These are phyloP conservation scores for Orychophragmus violaceus DNA, from an alignment of 345 rosid genomes.

Conservation along the genomic window DNA sequence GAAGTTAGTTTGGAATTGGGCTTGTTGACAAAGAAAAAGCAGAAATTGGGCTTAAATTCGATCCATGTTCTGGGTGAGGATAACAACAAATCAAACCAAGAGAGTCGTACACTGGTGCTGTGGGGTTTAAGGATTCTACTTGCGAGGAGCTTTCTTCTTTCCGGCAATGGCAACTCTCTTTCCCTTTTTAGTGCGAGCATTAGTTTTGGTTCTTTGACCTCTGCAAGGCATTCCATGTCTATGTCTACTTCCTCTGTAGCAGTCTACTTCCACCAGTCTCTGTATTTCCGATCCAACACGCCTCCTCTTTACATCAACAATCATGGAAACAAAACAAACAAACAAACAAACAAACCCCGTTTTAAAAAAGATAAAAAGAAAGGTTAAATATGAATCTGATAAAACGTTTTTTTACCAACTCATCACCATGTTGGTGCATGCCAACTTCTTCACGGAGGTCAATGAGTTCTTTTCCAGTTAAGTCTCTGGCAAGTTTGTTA, in stretches of 20 bases:
- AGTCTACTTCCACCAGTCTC: constrained; percentile 47
- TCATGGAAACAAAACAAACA: background rate
- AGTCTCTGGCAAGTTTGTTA: constrained; percentile 64
- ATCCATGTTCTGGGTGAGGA: background rate
- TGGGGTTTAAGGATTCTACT: too few species aligned
- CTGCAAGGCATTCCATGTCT: constrained; percentile 49
- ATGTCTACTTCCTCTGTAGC: constrained; percentile 55
- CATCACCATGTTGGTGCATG: constrained; percentile 53
- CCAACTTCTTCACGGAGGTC: constrained; percentile 64
- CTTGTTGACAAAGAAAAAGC: background rate
- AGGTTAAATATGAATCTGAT: background rate
- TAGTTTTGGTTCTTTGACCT: constrained; percentile 51
- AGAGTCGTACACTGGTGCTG: background rate
- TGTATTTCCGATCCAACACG: constrained; percentile 42
- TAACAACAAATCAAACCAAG: background rate
- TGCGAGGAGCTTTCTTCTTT: constrained; percentile 40
- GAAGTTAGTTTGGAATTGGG: background rate
- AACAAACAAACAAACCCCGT: background rate
- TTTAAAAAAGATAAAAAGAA: background rate
- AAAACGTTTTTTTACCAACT: constrained; percentile 38
- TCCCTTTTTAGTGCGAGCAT: constrained; percentile 49
- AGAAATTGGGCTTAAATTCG: background rate
- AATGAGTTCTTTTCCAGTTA: constrained; percentile 62
- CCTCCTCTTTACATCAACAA: constrained; percentile 30
- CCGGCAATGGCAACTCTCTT: constrained; percentile 29